Evolutionary conservation across 345 rosid genomes (phyloP), one percentile per base, ranked within the genome.

Genomic region (Cardamine chenopodiifolia): DNA sequence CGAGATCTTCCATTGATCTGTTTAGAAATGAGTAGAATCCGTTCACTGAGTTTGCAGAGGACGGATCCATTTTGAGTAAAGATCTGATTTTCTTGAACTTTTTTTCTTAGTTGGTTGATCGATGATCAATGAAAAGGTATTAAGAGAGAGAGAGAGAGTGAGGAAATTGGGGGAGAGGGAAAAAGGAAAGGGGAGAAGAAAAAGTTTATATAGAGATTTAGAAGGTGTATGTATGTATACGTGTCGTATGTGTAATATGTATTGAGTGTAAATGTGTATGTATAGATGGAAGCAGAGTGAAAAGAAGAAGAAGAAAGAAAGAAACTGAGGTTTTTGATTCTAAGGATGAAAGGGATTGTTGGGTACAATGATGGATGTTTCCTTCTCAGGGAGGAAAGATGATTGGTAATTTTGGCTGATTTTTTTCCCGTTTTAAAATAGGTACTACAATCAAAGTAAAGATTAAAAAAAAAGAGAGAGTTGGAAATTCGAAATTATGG

Each of bases 351-450:
- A 87, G 89, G 72, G 86, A 89, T 86, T 86, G 84, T 91, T 86
- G 91, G 89, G 90, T 77, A 89, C 93, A 93, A 93, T 93, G 93
- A 93, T 90, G 93, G 81, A 85, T 90, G 98, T 88, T 90, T 89
- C 97, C 96, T 85, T 76, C 68, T 80, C 74, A 85, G 97, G 97
- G 90, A 89, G 92, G 86, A 88, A 85, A 83, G 88, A 90, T 93
- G 92, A 93, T 90, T 85, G 91, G 78, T 85, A 77, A 85, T 83
- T 77, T 77, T 77, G 50, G 63, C 39, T 77, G 40, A 10, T 42
- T 13, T 28, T 25, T 20, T 67, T 0, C 17, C 5, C n/a, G n/a
- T 6, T 26, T 52, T 25, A 8, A 70, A 60, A 22, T 23, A 19
- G 2, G 47, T 35, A 23, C 9, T 42, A 12, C 6, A 31, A 73